Evolutionary conservation across 2,329 filamentous ascomycete genomes (phyloP).

Genomic region (Metarhizium rileyi): DNA sequence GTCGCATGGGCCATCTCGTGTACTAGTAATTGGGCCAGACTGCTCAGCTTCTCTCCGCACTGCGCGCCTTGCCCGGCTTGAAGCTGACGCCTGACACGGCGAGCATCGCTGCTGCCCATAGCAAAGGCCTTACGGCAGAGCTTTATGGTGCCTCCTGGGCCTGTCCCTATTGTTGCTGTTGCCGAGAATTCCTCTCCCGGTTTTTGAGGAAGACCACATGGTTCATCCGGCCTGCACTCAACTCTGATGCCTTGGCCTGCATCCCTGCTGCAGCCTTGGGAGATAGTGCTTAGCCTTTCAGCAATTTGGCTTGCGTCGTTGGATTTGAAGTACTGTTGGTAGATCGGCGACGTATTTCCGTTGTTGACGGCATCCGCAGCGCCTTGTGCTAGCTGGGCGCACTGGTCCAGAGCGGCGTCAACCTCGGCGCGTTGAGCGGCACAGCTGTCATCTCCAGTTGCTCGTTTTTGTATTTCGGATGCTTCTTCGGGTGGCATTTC

Average conservation of each 20-base stretch:
- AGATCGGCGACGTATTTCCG: not conserved
- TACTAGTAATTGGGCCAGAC: not conserved
- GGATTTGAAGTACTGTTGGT: not conserved
- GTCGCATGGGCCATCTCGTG: not conserved
- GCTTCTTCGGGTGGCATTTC: too few relatives aligned
- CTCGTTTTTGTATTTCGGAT: too few relatives aligned
- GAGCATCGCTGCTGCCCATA: too few relatives aligned
- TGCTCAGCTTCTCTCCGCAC: not conserved
- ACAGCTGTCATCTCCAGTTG: too few relatives aligned
- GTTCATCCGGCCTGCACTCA: not conserved
- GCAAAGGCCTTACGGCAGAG: not conserved
- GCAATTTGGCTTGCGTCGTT: not conserved
- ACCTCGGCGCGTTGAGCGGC: too few relatives aligned
- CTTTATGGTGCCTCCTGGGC: too few relatives aligned
- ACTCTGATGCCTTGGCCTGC: not conserved
- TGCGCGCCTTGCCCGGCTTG: too few relatives aligned
- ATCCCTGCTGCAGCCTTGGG: not conserved
- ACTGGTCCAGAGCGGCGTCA: too few relatives aligned
- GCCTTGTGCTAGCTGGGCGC: too few relatives aligned
- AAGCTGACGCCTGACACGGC: too few relatives aligned
- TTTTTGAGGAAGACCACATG: not conserved
- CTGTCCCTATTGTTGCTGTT: too few relatives aligned
- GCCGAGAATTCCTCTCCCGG: not conserved
- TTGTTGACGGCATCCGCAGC: too few relatives aligned
- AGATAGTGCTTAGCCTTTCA: not conserved